Conservation (phyloP, 2,329 filamentous ascomycete genomes). For the Penicillium sp. region DNA sequence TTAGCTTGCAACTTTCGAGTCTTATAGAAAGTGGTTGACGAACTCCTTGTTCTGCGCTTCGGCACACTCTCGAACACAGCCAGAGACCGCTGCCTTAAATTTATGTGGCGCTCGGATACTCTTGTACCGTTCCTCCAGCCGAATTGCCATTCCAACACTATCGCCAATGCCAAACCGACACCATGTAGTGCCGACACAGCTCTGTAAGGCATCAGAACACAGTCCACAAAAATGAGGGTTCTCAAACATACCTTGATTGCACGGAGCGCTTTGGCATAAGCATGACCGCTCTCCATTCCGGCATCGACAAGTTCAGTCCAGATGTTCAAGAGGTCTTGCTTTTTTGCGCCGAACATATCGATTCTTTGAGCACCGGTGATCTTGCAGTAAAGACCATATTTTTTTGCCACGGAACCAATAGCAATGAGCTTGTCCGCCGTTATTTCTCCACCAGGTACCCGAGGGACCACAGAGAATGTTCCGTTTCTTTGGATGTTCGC, state of each 20-base stretch:
- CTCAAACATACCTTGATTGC: slow-evolving; percentile 67
- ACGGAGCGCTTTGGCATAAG: slow-evolving; percentile 82
- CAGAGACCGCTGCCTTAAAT: slow-evolving; percentile 84
- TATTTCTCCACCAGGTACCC: slow-evolving; percentile 81
- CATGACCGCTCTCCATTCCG: slow-evolving; percentile 87
- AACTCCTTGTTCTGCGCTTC: slow-evolving; percentile 91
- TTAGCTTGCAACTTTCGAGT: neutral
- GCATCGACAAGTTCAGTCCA: slow-evolving; percentile 78
- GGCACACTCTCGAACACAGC: slow-evolving; percentile 88
- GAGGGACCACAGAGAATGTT: slow-evolving; percentile 83
- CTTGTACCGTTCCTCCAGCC: slow-evolving; percentile 87
- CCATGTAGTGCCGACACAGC: slow-evolving; percentile 88
- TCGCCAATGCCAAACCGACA: slow-evolving; percentile 86
- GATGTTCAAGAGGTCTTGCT: slow-evolving; percentile 78
- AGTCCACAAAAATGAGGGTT: neutral
- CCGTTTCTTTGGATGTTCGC: slow-evolving; percentile 90
- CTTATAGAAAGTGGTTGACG: slow-evolving; percentile 29
- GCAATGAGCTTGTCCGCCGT: slow-evolving; percentile 80
- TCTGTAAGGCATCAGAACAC: slow-evolving; percentile 41
- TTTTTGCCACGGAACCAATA: slow-evolving; percentile 79
- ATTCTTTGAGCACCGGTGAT: slow-evolving; percentile 91
- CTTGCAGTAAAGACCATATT: slow-evolving; percentile 83
- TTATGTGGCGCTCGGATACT: slow-evolving; percentile 86
- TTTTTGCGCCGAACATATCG: slow-evolving; percentile 87
- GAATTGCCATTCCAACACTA: slow-evolving; percentile 84